Conservation (phyloP, 192 early-diverging fungal genomes). For the Coemansia sp. region DNA sequence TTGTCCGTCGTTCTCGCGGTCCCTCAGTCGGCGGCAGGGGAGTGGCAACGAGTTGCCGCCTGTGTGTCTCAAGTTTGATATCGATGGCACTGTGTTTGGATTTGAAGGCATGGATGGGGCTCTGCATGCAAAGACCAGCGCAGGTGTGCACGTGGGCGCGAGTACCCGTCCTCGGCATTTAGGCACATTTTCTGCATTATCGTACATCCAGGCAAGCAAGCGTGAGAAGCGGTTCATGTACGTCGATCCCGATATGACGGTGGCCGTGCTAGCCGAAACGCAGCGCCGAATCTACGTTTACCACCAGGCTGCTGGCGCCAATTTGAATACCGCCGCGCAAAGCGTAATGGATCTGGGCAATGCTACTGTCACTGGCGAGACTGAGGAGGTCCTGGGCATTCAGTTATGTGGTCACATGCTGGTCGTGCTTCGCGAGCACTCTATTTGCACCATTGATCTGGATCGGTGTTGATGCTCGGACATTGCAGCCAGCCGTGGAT, state of each 20-base stretch:
- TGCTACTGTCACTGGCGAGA: slow-evolving; percentile 10
- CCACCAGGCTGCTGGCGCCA: slow-evolving; percentile 11
- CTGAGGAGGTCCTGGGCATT: slow-evolving; percentile 33
- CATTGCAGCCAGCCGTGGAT: background rate
- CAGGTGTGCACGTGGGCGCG: background rate
- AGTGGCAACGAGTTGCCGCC: slow-evolving; percentile 35
- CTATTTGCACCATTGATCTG: slow-evolving; percentile 26
- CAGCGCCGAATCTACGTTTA: slow-evolving; percentile 49
- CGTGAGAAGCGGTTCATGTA: slow-evolving; percentile 64
- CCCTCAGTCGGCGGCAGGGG: background rate
- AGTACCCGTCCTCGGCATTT: slow-evolving; percentile 40
- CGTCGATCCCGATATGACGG: slow-evolving; percentile 53
- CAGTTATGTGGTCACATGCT: slow-evolving; percentile 20
- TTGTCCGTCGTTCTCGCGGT: slow-evolving; percentile 44
- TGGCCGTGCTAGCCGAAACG: slow-evolving; percentile 45
- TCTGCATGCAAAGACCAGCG: slow-evolving; percentile 15
- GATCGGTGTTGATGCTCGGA: slow-evolving; percentile 11
- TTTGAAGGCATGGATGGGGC: slow-evolving; percentile 23
- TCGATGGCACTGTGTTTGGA: slow-evolving; percentile 68
- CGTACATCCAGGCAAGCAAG: slow-evolving; percentile 76
- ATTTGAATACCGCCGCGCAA: slow-evolving; percentile 24
- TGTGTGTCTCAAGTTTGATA: slow-evolving; percentile 64
- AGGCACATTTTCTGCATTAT: slow-evolving; percentile 66
- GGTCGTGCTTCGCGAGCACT: slow-evolving; percentile 26
- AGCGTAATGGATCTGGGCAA: slow-evolving; percentile 41